These are phyloP conservation scores for Ustilago shanxiensis DNA, from an alignment of 1,284 basidiomycete genomes.

Conservation along the genomic window DNA sequence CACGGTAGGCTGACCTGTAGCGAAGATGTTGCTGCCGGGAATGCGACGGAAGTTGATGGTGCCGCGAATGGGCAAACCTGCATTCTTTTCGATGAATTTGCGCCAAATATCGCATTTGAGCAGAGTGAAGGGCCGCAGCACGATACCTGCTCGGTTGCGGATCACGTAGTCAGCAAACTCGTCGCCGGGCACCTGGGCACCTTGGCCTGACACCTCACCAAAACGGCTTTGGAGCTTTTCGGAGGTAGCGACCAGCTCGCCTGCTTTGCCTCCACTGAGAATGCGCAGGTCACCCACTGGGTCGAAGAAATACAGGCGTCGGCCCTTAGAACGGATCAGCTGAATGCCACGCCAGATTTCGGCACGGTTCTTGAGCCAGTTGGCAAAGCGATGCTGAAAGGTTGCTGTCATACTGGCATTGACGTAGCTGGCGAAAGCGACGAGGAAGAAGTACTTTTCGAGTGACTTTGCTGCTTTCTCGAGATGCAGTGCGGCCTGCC, in stretches of 20 bases:
- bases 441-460: constrained; percentile 85
- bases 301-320: constrained; percentile 68
- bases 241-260: constrained; percentile 50
- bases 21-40: constrained; percentile 79
- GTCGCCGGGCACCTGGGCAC: constrained; percentile 63
- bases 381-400: constrained; percentile 82
- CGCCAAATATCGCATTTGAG: constrained; percentile 70
- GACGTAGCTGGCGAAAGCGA: constrained; percentile 92
- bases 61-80: constrained; percentile 76
- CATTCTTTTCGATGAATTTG: constrained; percentile 58
- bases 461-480: constrained; percentile 70
- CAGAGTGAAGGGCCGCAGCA: constrained; percentile 64
- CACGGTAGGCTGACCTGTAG: constrained; percentile 85
- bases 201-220: constrained; percentile 49
- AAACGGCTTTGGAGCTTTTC: constrained; percentile 50
- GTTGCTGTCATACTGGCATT: constrained; percentile 77
- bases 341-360: constrained; percentile 83
- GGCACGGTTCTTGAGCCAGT: constrained; percentile 86
- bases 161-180: constrained; percentile 70
- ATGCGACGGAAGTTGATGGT: constrained; percentile 95
- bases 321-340: constrained; percentile 55
- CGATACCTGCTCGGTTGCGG: constrained; percentile 65
- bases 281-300: constrained; percentile 66
- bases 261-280: constrained; percentile 54
- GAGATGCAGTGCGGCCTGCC: constrained; percentile 52